These are phyloP conservation scores for Blepharisma stoltei DNA, from an alignment of 73 alveolate genomes.

Conservation along the genomic window DNA sequence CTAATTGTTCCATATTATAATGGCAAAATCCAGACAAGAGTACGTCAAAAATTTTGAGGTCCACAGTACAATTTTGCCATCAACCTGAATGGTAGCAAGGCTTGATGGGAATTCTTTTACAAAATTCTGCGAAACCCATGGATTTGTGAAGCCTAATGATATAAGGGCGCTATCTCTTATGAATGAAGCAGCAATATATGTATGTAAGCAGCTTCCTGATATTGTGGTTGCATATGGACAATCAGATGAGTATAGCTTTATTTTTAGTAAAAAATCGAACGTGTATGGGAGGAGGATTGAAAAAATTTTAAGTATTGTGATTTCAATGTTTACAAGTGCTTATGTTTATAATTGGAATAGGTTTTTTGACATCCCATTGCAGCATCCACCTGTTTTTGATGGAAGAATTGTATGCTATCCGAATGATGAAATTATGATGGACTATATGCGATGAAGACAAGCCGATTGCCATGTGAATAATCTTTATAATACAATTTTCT, in stretches of 20 bases:
- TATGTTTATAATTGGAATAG: constrained; percentile 80
- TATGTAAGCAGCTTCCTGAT: constrained; percentile 89
- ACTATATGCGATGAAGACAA: constrained; percentile 92
- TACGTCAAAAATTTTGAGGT: constrained; percentile 95
- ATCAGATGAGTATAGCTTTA: constrained; percentile 95
- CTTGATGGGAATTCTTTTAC: constrained; percentile 97
- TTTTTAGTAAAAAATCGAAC: constrained; percentile 65
- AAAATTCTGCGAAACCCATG: constrained; percentile 74
- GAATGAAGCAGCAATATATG: constrained; percentile 85
- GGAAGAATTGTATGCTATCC: constrained; percentile 95
- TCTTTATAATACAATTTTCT: constrained; percentile 91
- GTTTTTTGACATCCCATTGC: constrained; percentile 43
- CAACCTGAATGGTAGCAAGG: constrained; percentile 90
- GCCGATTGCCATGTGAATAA: constrained; percentile 96
- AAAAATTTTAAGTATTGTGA: constrained; percentile 83
- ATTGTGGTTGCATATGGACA: constrained; percentile 92
- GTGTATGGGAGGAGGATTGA: constrained; percentile 75
- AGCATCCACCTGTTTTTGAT: constrained; percentile 92
- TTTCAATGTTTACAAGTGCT: constrained; percentile 85
- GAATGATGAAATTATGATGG: constrained; percentile 77
- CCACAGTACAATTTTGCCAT: constrained; percentile 65
- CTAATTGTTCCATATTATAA: constrained; percentile 29
- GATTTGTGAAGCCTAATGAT: constrained; percentile 95
- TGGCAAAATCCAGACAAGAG: constrained; percentile 91
- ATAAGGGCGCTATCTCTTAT: constrained; percentile 69